Conservation (phyloP, 768 basidiomycete genomes). For the Lactarius indigo region DNA sequence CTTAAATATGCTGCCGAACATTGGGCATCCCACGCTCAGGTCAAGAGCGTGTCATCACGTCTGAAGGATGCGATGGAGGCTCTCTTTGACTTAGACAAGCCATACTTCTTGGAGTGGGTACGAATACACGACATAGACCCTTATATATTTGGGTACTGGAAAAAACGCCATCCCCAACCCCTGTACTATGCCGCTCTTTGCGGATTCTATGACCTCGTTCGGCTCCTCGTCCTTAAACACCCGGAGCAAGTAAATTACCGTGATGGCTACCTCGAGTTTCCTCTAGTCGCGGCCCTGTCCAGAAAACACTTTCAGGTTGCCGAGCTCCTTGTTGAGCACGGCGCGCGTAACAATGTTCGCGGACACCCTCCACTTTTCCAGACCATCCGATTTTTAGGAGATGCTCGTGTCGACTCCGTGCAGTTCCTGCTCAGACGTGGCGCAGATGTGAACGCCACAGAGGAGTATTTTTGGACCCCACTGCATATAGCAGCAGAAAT, state of each 20-base stretch:
- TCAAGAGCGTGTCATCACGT: too few relatives aligned
- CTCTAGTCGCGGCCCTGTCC: neutral
- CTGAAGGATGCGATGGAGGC: too few relatives aligned
- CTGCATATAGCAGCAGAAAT: neutral
- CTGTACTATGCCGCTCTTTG: neutral
- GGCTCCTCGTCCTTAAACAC: neutral
- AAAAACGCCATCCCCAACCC: too few relatives aligned
- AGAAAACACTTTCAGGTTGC: neutral
- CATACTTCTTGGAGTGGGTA: neutral
- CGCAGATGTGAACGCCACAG: neutral
- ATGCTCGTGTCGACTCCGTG: neutral
- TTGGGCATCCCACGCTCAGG: too few relatives aligned
- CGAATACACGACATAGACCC: too few relatives aligned
- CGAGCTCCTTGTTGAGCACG: neutral
- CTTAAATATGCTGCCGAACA: neutral
- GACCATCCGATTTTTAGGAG: neutral
- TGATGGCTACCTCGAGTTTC: too few relatives aligned
- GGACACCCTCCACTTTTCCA: neutral
- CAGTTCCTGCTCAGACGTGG: neutral
- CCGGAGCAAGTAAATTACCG: neutral
- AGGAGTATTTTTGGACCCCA: neutral
- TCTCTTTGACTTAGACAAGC: too few relatives aligned
- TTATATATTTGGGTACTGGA: neutral
- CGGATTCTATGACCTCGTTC: neutral
- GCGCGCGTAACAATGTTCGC: neutral